phyloP scores from a whole-genome alignment of 495 filamentous ascomycete genomes.

The Neurospora tetrasperma region DNA sequence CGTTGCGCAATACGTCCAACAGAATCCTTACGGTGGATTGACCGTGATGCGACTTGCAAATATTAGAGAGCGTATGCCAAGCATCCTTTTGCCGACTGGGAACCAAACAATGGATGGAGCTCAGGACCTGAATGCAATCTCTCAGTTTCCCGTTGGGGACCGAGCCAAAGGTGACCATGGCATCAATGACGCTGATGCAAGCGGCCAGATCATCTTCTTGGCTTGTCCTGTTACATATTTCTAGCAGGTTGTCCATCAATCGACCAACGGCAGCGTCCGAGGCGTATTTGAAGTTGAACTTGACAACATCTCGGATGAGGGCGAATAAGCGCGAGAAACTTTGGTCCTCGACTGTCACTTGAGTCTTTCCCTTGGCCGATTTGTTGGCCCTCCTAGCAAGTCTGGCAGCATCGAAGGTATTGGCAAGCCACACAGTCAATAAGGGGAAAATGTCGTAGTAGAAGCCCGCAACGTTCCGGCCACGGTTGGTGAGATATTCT shows the following conservation, averaged over 20 bases:
- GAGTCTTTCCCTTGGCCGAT: slow-evolving; percentile 37
- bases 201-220: slow-evolving; percentile 62
- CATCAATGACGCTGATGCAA: slow-evolving; percentile 66
- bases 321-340: slow-evolving; percentile 59
- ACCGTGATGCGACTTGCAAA: slow-evolving; percentile 71
- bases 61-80: slow-evolving; percentile 64
- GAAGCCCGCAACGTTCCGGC: slow-evolving; percentile 53
- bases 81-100: slow-evolving; percentile 57
- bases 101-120: slow-evolving; percentile 70
- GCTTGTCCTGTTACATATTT: slow-evolving; percentile 66
- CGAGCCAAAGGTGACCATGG: slow-evolving; percentile 66
- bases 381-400: slow-evolving; percentile 30
- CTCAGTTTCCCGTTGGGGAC: slow-evolving; percentile 59
- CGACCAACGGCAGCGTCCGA: slow-evolving; percentile 53
- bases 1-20: slow-evolving; percentile 49
- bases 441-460: slow-evolving; percentile 51
- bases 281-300: slow-evolving; percentile 71
- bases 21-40: slow-evolving; percentile 57
- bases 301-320: slow-evolving; percentile 70
- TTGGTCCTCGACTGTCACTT: slow-evolving; percentile 51
- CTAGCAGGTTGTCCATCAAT: slow-evolving; percentile 57
- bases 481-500: slow-evolving; percentile 50
- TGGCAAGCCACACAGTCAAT: slow-evolving; percentile 46
- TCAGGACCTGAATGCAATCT: slow-evolving; percentile 67
- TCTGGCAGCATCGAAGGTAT: slow-evolving; percentile 44